Conservation (phyloP, 1,139 yeast species). For the Suhomyces choctaworum region DNA sequence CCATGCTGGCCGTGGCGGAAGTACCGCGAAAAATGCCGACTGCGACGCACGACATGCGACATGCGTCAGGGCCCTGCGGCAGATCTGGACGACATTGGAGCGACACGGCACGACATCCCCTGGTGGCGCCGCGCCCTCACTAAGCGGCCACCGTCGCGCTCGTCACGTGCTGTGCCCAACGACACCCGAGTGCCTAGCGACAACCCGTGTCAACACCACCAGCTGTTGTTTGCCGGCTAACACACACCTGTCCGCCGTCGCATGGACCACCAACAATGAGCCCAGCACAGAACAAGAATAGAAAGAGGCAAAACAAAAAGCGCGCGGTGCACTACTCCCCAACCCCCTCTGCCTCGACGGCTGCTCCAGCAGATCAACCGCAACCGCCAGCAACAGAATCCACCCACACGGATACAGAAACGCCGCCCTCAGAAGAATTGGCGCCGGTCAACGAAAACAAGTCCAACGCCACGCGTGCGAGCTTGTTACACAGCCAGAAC, state of each 20-base stretch:
- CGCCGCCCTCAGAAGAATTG: not conserved
- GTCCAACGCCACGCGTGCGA: conserved; percentile 7
- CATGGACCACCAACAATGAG: conserved; percentile 6
- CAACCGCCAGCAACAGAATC: not conserved
- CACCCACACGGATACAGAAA: not conserved
- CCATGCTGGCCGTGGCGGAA: too few relatives aligned
- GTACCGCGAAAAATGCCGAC: too few relatives aligned
- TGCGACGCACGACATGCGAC: too few relatives aligned
- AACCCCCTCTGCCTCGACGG: not conserved
- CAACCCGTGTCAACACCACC: not conserved
- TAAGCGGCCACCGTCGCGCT: too few relatives aligned
- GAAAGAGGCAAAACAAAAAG: conserved; percentile 7
- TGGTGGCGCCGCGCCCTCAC: too few relatives aligned
- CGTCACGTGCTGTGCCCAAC: too few relatives aligned
- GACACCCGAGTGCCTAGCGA: too few relatives aligned
- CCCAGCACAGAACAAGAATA: conserved; percentile 8
- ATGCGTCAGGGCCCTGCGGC: too few relatives aligned
- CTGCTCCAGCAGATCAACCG: not conserved
- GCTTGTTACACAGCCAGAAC: conserved; percentile 6
- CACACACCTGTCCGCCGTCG: not conserved
- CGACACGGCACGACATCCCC: too few relatives aligned
- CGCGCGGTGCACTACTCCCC: conserved; percentile 9
- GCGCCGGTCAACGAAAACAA: conserved; percentile 7
- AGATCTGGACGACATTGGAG: too few relatives aligned
- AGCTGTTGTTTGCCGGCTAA: not conserved